Percentiles rank a stretch among this genome's conserved stretches.
phyloP scores from a whole-genome alignment of 1,284 basidiomycete species.

The Sparassis latifolia region DNA sequence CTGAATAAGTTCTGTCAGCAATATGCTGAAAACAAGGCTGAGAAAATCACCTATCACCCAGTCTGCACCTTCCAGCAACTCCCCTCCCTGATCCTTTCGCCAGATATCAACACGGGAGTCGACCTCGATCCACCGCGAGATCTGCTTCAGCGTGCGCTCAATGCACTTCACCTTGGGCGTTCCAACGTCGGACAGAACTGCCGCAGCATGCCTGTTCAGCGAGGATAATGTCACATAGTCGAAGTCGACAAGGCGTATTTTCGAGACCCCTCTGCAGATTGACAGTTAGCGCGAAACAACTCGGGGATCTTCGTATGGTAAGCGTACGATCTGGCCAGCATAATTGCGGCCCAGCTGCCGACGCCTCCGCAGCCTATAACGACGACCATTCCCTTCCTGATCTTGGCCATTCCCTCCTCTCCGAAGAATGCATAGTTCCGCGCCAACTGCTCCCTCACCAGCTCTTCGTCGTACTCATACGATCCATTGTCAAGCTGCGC shows the following conservation, averaged over 20 bases:
- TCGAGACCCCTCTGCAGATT: conserved; percentile 56
- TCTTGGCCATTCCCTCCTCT: conserved; percentile 79
- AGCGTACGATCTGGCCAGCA: conserved; percentile 83
- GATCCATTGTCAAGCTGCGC: conserved; percentile 4
- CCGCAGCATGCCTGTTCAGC: conserved; percentile 91
- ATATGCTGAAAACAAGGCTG: conserved; percentile 14
- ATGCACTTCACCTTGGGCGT: conserved; percentile 89
- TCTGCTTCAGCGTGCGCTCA: conserved; percentile 64
- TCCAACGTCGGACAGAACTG: conserved; percentile 88
- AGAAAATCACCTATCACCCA: conserved; percentile 76
- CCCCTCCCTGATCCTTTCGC: conserved; percentile 70
- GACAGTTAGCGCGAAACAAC: background rate
- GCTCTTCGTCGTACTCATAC: conserved; percentile 60
- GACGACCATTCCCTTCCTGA: conserved; percentile 76
- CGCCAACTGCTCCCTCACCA: conserved; percentile 83
- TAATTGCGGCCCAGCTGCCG: conserved; percentile 91
- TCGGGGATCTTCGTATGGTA: background rate
- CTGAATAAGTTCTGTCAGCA: conserved; percentile 30
- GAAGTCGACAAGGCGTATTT: conserved; percentile 78
- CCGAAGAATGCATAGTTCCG: conserved; percentile 95
- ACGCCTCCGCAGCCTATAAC: conserved; percentile 96
- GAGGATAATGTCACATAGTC: conserved; percentile 92
- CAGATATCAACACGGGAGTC: conserved; percentile 82
- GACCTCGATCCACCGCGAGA: conserved; percentile 70
- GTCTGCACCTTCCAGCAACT: conserved; percentile 72